phyloP scores from a whole-genome alignment of 345 rosid genomes.

The Cardamine resedifolia region DNA sequence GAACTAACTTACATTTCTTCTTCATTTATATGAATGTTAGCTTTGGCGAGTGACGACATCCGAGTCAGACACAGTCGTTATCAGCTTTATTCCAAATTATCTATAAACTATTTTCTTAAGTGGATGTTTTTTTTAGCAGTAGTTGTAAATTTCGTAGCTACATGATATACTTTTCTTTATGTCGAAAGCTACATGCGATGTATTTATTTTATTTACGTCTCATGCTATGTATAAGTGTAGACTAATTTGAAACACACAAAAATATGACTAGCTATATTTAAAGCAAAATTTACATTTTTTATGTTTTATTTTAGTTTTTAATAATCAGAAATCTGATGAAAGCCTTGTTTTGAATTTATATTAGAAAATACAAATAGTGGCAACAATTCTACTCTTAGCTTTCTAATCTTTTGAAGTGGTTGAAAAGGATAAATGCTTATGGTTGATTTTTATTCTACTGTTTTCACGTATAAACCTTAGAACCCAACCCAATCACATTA shows the following conservation, averaged over 20 bases:
- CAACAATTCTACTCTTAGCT: not conserved
- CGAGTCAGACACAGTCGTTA: constrained; percentile 37
- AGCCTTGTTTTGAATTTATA: not conserved
- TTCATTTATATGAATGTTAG: constrained; percentile 6
- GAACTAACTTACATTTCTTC: not conserved
- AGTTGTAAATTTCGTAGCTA: constrained; percentile 19
- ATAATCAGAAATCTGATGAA: not conserved
- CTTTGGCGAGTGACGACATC: constrained; percentile 29
- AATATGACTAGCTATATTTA: not conserved
- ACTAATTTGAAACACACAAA: not conserved
- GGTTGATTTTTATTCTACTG: not conserved
- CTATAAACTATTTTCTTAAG: constrained; percentile 25
- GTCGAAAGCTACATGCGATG: constrained; percentile 10
- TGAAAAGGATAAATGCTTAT: not conserved
- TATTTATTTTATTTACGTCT: not conserved
- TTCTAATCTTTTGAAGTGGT: not conserved
- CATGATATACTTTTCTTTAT: constrained; percentile 1
- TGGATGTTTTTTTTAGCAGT: constrained; percentile 34
- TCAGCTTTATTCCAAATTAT: constrained; percentile 33
- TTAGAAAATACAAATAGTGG: not conserved
- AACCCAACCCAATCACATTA: not conserved
- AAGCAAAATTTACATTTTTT: not conserved
- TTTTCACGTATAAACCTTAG: not conserved
- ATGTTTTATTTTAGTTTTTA: not conserved
- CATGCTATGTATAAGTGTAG: not conserved